Conservation (phyloP, 2,329 filamentous ascomycete species). For the Aspergillus tubingensis region DNA sequence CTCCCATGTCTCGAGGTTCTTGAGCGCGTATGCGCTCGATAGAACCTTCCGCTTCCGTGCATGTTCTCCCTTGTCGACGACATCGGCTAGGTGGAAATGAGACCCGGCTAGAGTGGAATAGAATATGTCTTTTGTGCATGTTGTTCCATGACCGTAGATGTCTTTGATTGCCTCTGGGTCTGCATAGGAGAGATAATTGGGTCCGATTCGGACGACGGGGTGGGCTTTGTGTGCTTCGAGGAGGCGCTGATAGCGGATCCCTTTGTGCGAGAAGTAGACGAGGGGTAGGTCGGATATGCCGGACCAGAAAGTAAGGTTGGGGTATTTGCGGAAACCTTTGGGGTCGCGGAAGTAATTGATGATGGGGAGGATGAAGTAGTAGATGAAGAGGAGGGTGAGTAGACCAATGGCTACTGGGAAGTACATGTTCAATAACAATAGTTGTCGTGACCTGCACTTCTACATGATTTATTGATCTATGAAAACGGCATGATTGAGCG, state of each 20-base stretch:
- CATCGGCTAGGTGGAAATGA: constrained; percentile 41
- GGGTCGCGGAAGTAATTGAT: constrained; percentile 21
- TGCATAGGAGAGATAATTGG: constrained; percentile 18
- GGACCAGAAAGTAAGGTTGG: constrained; percentile 14
- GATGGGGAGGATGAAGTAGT: constrained; percentile 16
- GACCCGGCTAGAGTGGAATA: constrained; percentile 27
- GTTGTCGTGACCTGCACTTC: background rate
- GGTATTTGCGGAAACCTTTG: constrained; percentile 23
- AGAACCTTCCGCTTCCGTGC: constrained; percentile 42
- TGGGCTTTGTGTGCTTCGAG: constrained; percentile 26
- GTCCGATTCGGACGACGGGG: constrained; percentile 23
- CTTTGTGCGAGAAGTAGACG: constrained; percentile 24
- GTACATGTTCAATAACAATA: background rate
- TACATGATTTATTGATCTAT: background rate
- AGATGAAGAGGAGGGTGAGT: constrained; percentile 16
- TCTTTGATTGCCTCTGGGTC: constrained; percentile 29
- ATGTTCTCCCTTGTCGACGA: constrained; percentile 42
- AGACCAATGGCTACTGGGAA: no score
- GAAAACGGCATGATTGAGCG: background rate
- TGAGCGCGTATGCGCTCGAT: constrained; percentile 42
- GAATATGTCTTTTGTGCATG: constrained; percentile 36
- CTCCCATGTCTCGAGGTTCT: constrained; percentile 46
- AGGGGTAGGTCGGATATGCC: constrained; percentile 20
- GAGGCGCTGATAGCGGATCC: constrained; percentile 23
- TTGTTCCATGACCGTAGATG: constrained; percentile 42